Evolutionary conservation across 306 rosid genomes (phyloP).

Genomic region (Cajanus cajan): DNA sequence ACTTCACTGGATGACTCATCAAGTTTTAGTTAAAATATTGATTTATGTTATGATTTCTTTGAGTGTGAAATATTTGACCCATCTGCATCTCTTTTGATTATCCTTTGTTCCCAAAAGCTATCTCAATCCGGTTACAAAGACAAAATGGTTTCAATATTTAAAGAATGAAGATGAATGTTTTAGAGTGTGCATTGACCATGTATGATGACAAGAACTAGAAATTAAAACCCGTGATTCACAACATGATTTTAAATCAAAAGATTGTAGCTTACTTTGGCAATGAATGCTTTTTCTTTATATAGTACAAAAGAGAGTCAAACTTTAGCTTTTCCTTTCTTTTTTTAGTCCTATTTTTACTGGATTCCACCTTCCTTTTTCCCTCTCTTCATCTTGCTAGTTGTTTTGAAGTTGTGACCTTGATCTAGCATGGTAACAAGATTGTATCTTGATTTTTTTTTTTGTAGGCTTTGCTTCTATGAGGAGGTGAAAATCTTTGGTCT

Average conservation of each 20-base stretch:
- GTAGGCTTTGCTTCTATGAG: too few species aligned
- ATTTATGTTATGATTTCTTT: conserved; percentile 1
- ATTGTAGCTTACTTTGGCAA: conserved; percentile 14
- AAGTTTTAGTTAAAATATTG: neutral
- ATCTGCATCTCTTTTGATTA: neutral
- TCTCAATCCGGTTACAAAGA: neutral
- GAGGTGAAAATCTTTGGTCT: too few species aligned
- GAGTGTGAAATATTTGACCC: neutral
- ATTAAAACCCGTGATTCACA: too few species aligned
- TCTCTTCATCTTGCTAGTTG: neutral
- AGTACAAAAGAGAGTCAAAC: conserved; percentile 35
- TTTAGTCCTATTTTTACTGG: conserved; percentile 38
- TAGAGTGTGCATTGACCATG: too few species aligned
- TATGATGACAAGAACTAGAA: too few species aligned
- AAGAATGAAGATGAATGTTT: neutral
- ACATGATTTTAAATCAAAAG: too few species aligned
- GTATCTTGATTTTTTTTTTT: too few species aligned
- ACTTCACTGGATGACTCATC: neutral
- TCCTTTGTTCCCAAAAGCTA: neutral
- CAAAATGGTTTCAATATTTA: neutral
- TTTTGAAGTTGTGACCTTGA: too few species aligned
- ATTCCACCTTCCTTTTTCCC: conserved; percentile 39
- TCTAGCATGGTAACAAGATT: too few species aligned
- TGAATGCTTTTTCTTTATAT: conserved; percentile 20
- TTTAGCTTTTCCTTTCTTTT: conserved; percentile 49